Percentiles rank a stretch among this genome's conserved stretches.
Evolutionary conservation across 768 basidiomycete species (phyloP).

Genomic region (Termitomyces sp.): DNA sequence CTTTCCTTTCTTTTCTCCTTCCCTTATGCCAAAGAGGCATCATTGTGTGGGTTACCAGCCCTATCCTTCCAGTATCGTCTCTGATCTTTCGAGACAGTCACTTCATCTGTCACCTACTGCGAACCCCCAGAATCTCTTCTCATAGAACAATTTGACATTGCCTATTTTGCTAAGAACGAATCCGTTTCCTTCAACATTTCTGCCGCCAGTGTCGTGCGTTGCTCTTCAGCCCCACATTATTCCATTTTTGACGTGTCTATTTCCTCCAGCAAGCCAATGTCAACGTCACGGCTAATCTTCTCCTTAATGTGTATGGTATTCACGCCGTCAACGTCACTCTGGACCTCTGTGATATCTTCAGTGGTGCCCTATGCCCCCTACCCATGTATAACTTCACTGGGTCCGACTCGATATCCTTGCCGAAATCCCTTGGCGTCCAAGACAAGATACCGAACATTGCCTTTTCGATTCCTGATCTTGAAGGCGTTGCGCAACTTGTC

Average conservation of each 20-base stretch:
- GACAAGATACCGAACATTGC: constrained; percentile 71
- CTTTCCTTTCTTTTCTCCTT: constrained; percentile 29
- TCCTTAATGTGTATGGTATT: constrained; percentile 86
- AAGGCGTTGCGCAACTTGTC: constrained; percentile 80
- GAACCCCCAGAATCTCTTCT: constrained; percentile 74
- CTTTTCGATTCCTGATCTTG: constrained; percentile 85
- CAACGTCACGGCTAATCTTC: constrained; percentile 76
- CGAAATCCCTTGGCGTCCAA: constrained; percentile 49
- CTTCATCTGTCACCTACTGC: constrained; percentile 87
- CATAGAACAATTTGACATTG: constrained; percentile 71
- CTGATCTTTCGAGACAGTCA: constrained; percentile 42
- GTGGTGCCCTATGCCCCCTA: constrained; percentile 77
- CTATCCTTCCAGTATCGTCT: constrained; percentile 5
- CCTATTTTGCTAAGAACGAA: constrained; percentile 63
- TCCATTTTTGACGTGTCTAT: constrained; percentile 13
- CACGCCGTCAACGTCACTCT: constrained; percentile 79
- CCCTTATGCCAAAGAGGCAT: constrained; percentile 45
- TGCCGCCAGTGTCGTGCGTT: constrained; percentile 78
- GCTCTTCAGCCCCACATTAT: background rate
- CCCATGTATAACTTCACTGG: constrained; percentile 88
- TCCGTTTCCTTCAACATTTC: constrained; percentile 83
- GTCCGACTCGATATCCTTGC: constrained; percentile 61
- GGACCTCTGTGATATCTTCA: constrained; percentile 75
- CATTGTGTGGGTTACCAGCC: constrained; percentile 50
- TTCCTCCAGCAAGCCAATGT: constrained; percentile 57